Conservation (phyloP, 805 yeast species). For the Cyberlindnera bimundalis region DNA sequence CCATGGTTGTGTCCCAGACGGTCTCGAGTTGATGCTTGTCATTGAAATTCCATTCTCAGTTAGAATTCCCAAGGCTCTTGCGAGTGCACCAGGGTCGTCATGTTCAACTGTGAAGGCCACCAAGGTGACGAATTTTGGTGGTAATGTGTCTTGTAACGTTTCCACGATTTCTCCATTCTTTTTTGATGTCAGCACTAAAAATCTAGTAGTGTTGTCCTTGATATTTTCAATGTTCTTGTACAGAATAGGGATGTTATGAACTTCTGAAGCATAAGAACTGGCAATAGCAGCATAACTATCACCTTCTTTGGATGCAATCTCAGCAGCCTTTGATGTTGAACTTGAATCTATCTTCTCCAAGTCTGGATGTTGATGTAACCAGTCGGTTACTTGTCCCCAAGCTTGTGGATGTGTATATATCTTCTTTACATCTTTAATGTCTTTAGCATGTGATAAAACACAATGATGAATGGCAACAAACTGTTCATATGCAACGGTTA, state of each 20-base stretch:
- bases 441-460: slow-evolving; percentile 47
- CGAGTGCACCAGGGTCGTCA: slow-evolving; percentile 72
- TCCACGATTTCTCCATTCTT: slow-evolving; percentile 3
- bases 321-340: slow-evolving; percentile 87
- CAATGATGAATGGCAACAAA: slow-evolving; percentile 82
- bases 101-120: slow-evolving; percentile 62
- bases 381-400: slow-evolving; percentile 85
- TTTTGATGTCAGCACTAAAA: slow-evolving; percentile 57
- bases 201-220: slow-evolving; percentile 78
- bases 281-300: slow-evolving; percentile 66
- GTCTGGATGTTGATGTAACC: slow-evolving; percentile 38
- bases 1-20: slow-evolving; percentile 67
- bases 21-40: slow-evolving; percentile 74
- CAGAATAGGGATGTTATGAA: slow-evolving; percentile 55
- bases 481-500: slow-evolving; percentile 64
- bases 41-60: slow-evolving; percentile 56
- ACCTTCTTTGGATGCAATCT: slow-evolving; percentile 44
- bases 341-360: slow-evolving; percentile 58
- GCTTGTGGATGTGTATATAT: slow-evolving; percentile 96
- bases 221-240: slow-evolving; percentile 64
- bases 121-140: slow-evolving; percentile 40
- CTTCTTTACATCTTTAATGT: slow-evolving; percentile 43
- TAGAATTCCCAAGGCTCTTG: slow-evolving; percentile 58
- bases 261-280: slow-evolving; percentile 59
- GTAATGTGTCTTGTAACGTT: slow-evolving; percentile 4